These are phyloP conservation scores for Venturia pyrina DNA, from an alignment of 2,329 filamentous ascomycete species.

Conservation along the genomic window DNA sequence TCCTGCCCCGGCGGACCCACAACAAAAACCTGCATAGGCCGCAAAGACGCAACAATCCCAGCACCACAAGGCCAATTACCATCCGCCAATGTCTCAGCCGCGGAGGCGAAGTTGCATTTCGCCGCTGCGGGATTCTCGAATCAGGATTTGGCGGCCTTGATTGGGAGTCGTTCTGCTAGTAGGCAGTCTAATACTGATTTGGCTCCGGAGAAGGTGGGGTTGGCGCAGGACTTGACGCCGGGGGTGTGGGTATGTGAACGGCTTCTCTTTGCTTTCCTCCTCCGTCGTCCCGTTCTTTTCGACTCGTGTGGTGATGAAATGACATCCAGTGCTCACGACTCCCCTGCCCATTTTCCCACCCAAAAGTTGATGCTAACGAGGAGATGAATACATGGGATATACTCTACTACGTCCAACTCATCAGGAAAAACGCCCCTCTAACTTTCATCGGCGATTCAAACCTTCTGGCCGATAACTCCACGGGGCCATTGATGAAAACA, in stretches of 20 bases:
- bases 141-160: conserved; percentile 27
- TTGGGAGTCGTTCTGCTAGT: conserved; percentile 28
- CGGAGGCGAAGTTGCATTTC: conserved; percentile 15
- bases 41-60: not conserved
- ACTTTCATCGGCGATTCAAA: conserved; percentile 24
- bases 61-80: conserved; percentile 18
- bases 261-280: not conserved
- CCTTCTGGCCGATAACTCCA: conserved; percentile 18
- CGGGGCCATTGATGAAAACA: conserved; percentile 25
- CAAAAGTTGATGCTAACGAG: too few relatives aligned
- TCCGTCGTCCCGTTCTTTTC: too few relatives aligned
- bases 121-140: not conserved
- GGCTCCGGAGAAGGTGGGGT: conserved; percentile 18
- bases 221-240: conserved; percentile 25
- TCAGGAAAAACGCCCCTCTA: conserved; percentile 18
- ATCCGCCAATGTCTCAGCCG: conserved; percentile 28
- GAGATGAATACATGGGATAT: too few relatives aligned
- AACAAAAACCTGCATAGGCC: conserved; percentile 32
- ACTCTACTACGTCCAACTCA: conserved; percentile 20
- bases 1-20: conserved; percentile 42
- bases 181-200: conserved; percentile 22
- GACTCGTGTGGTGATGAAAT: too few relatives aligned
- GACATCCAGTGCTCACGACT: too few relatives aligned
- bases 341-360: too few relatives aligned
- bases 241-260: conserved; percentile 21